Evolutionary conservation across 768 basidiomycete genomes (phyloP), one percentile per base, ranked within the genome.

Genomic region (Boletus patriciae): DNA sequence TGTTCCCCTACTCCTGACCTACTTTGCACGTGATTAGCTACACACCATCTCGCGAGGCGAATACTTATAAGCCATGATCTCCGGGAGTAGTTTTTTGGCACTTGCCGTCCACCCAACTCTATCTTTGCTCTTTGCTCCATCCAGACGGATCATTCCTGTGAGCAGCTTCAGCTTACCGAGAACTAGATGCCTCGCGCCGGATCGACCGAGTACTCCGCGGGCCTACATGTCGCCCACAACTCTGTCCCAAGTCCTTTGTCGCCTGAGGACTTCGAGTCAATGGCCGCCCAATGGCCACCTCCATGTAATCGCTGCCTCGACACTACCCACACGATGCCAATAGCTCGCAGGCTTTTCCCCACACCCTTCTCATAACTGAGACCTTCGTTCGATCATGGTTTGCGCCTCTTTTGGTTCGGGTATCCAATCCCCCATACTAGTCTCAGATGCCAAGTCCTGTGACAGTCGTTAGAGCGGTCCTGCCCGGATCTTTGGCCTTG

Each of bases 11-110:
- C 44, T 38, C 2, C 9, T 52, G 1, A 25, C 25, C n/a, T 25
- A 25, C 3, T 0, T 3, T 47, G 50, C 70, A 71, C 66, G 70
- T 71, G 70, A 68, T 63, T 69, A 52, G 58, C 55, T n/a, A n/a
- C n/a, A 58, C 58, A 52, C 60, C 42, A 64, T 68, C 47, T 11
- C n/a, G 21, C 34, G 15, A 6, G 29, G 18, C 6, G 13, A 47
- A 59, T 70, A 4, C 25, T 71, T 70, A 70, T 69, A 68, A 71
- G 53, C 47, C 10, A 16, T 2, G 37, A 19, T 19, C 13, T 3
- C 8, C 19, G 37, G 7, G 4, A 8, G 6, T 0, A 0, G 4
- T 10, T 0, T 25, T 58, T 25, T 53, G 10, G 31, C 1, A 41
- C 58, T 34, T 46, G 0, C n/a, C 44, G 29, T 6, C 40, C 13